Evolutionary conservation across 257 asterid species (phyloP).

Genomic region (Eustoma russellianum): DNA sequence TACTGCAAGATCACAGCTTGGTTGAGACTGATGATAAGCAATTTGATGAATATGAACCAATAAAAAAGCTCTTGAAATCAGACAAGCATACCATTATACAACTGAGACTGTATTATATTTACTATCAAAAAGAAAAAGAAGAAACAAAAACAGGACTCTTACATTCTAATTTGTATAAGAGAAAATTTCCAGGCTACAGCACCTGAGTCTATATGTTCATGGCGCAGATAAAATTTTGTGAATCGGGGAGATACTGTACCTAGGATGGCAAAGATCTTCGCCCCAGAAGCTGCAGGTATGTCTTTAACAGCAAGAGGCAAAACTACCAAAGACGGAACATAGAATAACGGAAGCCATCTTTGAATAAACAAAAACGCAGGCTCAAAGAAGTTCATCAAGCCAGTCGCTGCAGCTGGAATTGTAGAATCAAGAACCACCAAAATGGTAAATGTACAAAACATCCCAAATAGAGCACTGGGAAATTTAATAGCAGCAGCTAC

Average conservation of each 20-base stretch:
- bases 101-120: too few species aligned
- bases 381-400: conserved; percentile 80
- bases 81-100: too few species aligned
- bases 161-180: too few species aligned
- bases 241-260: conserved; percentile 25
- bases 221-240: too few species aligned
- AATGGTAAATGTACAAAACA: conserved; percentile 85
- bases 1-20: too few species aligned
- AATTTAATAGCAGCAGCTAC: conserved; percentile 81
- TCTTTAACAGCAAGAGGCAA: conserved; percentile 86
- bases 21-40: too few species aligned
- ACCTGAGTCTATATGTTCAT: too few species aligned
- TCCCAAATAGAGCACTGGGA: conserved; percentile 92
- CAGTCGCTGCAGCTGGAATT: conserved; percentile 68
- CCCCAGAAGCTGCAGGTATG: conserved; percentile 89
- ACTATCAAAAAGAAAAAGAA: too few species aligned
- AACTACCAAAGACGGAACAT: conserved; percentile 91
- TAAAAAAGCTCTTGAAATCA: too few species aligned
- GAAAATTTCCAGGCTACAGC: too few species aligned
- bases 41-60: too few species aligned
- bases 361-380: conserved; percentile 92
- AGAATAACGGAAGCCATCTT: conserved; percentile 96
- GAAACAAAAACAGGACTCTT: too few species aligned
- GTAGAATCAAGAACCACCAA: conserved; percentile 58
- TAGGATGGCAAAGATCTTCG: conserved; percentile 59